Evolutionary conservation across 495 filamentous ascomycete genomes (phyloP), one percentile per base, ranked within the genome.

Genomic region (Penicillium maclennaniae): DNA sequence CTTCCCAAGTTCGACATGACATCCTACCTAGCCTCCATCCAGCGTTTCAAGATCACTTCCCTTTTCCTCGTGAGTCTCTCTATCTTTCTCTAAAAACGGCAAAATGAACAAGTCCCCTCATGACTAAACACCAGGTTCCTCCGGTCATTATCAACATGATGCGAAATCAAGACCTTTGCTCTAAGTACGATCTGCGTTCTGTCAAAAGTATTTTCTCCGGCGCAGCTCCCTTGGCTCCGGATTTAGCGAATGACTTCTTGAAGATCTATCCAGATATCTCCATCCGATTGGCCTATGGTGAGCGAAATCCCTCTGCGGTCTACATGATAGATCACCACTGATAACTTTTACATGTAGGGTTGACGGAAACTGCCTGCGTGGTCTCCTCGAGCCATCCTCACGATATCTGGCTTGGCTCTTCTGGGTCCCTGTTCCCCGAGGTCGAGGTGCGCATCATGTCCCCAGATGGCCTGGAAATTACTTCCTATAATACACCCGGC

Each of bases 141-240:
- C 91, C 91, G 1, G 93, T 96, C 54, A 85, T 95, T 47, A 87
- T 95, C 58, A 79, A 82, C 39, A 83, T 96, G 82, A 69, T 85
- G 43, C 87, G 90, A 48, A 87, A 81, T 63, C 74, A 75, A 25
- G 69, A 82, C 0, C 55, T 77, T 1, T 81, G 85, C 57, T 73
- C 80, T 21, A 83, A 89, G 53, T 92, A 87, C 61, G 85, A 96
- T 61, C 69, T 95, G 17, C 87, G 79, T 61, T 87, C 83, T 47
- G 83, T 92, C 12, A 66, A 63, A 14, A 61, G 74, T 1, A 66
- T 92, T 25, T 92, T 87, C 70, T 91, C 87, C 0, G 91, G 91
- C 8, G 91, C 91, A 0, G 91, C 91, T 6, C 91, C 91, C 1
- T 70, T 93, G 0, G 91, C 91, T 12, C 74, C 82, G 49, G 89